Percentiles rank a stretch among this genome's conserved stretches.
These are phyloP conservation scores for Heterococcus sp. DNA, from an alignment of 108 stramenopile species.

Conservation along the genomic window DNA sequence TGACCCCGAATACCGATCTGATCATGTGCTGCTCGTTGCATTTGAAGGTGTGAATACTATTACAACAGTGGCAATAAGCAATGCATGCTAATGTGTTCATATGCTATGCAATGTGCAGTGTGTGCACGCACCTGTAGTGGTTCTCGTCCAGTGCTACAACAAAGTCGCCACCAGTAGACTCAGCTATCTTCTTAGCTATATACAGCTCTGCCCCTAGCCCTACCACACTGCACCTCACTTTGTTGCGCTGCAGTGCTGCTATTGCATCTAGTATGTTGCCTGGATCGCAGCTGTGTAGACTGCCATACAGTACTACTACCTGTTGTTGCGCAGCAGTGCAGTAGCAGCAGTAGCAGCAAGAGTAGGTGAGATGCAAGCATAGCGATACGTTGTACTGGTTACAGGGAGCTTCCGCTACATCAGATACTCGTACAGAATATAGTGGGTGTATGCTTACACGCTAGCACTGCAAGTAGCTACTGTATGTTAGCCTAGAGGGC, in stretches of 20 bases:
- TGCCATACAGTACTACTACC: conserved; percentile 52
- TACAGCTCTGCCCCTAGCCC: conserved; percentile 59
- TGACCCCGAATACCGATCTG: too few relatives aligned
- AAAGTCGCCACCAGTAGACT: conserved; percentile 51
- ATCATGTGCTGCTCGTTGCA: too few relatives aligned
- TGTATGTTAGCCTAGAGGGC: not conserved
- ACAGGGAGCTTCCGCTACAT: too few relatives aligned
- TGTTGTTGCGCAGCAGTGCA: not conserved
- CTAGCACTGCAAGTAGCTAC: not conserved
- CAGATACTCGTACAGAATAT: too few relatives aligned
- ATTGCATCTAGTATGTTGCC: conserved; percentile 57
- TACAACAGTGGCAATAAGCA: too few relatives aligned
- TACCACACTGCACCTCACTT: conserved; percentile 48
- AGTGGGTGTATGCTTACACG: too few relatives aligned
- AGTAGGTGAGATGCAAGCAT: not conserved
- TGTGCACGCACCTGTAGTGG: conserved; percentile 12
- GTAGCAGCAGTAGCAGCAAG: not conserved
- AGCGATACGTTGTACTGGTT: not conserved
- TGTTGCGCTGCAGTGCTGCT: conserved; percentile 31
- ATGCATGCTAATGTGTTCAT: too few relatives aligned
- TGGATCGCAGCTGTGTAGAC: conserved; percentile 53
- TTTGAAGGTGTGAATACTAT: too few relatives aligned
- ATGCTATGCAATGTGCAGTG: too few relatives aligned
- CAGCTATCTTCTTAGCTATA: conserved; percentile 46
- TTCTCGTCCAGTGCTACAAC: conserved; percentile 45